Conservation (phyloP, 805 yeast species). For the Ogataea pini region DNA sequence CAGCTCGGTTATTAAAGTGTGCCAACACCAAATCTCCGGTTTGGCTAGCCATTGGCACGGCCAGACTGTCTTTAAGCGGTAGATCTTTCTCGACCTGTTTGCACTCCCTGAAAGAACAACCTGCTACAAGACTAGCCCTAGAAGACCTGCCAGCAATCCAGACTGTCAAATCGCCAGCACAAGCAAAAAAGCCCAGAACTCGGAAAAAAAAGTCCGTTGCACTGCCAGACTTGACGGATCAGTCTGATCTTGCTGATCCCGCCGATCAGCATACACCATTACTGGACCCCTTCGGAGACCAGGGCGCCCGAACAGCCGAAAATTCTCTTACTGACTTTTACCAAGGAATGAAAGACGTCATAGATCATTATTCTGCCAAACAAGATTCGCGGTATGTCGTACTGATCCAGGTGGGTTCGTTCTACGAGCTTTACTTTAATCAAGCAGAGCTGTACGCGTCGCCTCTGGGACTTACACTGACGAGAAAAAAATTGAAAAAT, state of each 20-base stretch:
- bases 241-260: background rate
- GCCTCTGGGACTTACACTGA: slow-evolving; percentile 68
- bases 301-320: slow-evolving; percentile 20
- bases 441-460: slow-evolving; percentile 79
- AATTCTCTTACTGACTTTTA: slow-evolving; percentile 33
- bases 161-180: background rate
- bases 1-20: too few species aligned
- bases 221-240: background rate
- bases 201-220: background rate
- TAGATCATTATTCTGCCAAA: slow-evolving; percentile 26
- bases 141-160: slow-evolving; percentile 4
- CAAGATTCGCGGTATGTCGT: slow-evolving; percentile 47
- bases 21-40: too few species aligned
- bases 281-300: slow-evolving; percentile 15
- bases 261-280: slow-evolving; percentile 8
- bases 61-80: too few species aligned
- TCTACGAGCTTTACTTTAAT: slow-evolving; percentile 85
- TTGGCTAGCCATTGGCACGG: too few species aligned
- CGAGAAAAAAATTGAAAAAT: slow-evolving; percentile 49
- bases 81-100: background rate
- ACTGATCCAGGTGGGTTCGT: slow-evolving; percentile 80
- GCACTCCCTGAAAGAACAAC: background rate
- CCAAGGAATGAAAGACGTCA: slow-evolving; percentile 31
- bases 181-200: background rate
- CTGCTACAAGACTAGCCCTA: background rate